phyloP scores from a whole-genome alignment of 345 rosid species.

The Salix koriyanagi region DNA sequence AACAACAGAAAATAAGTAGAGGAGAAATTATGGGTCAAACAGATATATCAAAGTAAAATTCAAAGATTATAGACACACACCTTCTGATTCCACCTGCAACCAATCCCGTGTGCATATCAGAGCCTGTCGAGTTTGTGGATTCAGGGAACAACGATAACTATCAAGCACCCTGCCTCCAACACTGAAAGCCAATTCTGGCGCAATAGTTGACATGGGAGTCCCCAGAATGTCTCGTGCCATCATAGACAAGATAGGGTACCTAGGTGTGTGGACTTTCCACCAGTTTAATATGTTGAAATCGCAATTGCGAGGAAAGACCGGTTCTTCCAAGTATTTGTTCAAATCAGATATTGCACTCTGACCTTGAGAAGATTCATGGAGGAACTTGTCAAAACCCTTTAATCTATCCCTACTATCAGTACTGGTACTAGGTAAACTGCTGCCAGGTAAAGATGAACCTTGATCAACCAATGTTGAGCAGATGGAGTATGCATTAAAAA shows the following conservation, averaged over 20 bases:
- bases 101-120: conserved; percentile 83
- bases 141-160: conserved; percentile 48
- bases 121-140: conserved; percentile 69
- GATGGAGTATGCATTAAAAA: conserved; percentile 73
- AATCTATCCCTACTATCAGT: conserved; percentile 64
- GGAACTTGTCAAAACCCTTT: conserved; percentile 87
- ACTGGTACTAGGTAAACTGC: conserved; percentile 53
- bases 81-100: conserved; percentile 59
- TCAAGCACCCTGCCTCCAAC: conserved; percentile 57
- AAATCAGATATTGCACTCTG: conserved; percentile 59
- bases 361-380: conserved; percentile 77
- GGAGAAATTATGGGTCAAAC: not conserved
- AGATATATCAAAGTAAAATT: not conserved
- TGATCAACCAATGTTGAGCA: conserved; percentile 70
- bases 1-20: conserved; percentile 2
- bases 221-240: conserved; percentile 91
- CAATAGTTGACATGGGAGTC: conserved; percentile 68
- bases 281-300: conserved; percentile 83
- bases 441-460: conserved; percentile 73
- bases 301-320: conserved; percentile 74
- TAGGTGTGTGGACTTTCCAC: conserved; percentile 97
- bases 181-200: conserved; percentile 51
- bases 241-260: conserved; percentile 88
- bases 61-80: conserved; percentile 25
- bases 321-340: conserved; percentile 88